A percentile compares a stretch with the other conserved stretches of the same genome.
Conservation (phyloP, 1,284 basidiomycete genomes). For the Takashimella tepidaria region DNA sequence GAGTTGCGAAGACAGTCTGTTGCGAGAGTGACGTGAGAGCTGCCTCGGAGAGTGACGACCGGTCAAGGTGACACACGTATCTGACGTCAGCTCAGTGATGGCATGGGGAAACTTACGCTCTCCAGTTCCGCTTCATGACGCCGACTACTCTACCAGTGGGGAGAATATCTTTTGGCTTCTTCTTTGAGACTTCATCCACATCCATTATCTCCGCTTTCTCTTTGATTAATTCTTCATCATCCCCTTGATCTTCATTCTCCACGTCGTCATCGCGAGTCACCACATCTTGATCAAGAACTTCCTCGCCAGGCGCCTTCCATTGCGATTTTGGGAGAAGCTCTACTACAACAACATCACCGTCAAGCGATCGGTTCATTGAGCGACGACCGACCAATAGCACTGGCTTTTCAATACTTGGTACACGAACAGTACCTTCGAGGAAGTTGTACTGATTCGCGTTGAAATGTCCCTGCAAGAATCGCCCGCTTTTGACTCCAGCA, state of each 20-base stretch:
- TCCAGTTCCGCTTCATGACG: constrained; percentile 91
- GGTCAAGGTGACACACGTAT: constrained; percentile 95
- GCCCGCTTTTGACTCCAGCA: constrained; percentile 79
- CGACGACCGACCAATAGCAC: constrained; percentile 82
- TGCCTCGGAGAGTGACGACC: constrained; percentile 73
- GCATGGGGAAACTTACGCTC: constrained; percentile 57
- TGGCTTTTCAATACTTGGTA: constrained; percentile 67
- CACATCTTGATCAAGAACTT: constrained; percentile 83
- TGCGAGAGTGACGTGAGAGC: constrained; percentile 74
- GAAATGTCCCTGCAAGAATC: constrained; percentile 87
- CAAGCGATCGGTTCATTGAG: constrained; percentile 91
- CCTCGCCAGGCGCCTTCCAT: constrained; percentile 89
- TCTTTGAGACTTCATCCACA: constrained; percentile 39
- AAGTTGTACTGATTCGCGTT: constrained; percentile 96
- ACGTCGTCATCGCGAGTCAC: constrained; percentile 70
- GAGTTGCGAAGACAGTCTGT: constrained; percentile 92
- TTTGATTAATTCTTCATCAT: constrained; percentile 51
- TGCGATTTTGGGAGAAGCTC: constrained; percentile 81
- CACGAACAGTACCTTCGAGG: constrained; percentile 81
- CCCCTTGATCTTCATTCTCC: constrained; percentile 82
- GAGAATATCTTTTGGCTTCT: constrained; percentile 52
- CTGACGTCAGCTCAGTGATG: constrained; percentile 43
- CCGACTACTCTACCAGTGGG: constrained; percentile 92
- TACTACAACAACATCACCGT: constrained; percentile 90
- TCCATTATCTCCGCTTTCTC: constrained; percentile 35